Base-by-base conservation (phyloP, 148 eudicot genomes). In the Gaultheria prostrata region DNA sequence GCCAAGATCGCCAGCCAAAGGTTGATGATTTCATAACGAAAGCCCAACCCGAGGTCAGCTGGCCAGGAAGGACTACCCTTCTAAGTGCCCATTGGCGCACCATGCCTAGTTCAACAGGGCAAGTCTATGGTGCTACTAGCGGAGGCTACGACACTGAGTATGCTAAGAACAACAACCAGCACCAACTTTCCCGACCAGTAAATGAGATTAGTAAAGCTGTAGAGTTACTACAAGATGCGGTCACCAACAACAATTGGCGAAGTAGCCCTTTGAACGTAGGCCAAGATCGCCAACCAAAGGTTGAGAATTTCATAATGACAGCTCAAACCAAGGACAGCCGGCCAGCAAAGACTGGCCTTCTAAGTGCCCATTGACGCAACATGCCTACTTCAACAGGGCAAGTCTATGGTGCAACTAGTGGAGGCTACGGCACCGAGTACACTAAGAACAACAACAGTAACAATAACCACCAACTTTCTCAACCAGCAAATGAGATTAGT, bases 211-310 rank as follows among this genome's bases (percentile, higher is more conserved):
- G 78, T 8, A 33, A 8, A 33, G 83, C 78, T 12, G 8, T 71
- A 15, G 78, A 82, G 49, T 9, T 21, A 18, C 33, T 82, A 2
- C 51, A 71, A 8, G 83, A 39, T 39, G 43, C 43, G 43, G 43
- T 39, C 43, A 39, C 43, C 43, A 39, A 39, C 43, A 39, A 39
- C 43, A 39, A 39, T 6, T 0, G 43, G 43, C 43, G 43, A 39
- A 39, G 43, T 39, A 39, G 43, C 43, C 43, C 43, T 39, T 39
- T 6, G 43, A 39, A 39, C 43, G 3, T 39, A 39, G 43, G 43
- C 43, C 43, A 39, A 39, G 32, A 76, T 46, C 77, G 76, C 57
- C 80, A 86, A 2, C 87, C 12, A 8, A 20, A 28, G 69, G 83
- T 30, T 9, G 61, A 67, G 43, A 45, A 46, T 10, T 49, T 46